A percentile compares a stretch with the other conserved stretches of the same genome.
phyloP scores from a whole-genome alignment of 441 rosid species.

The Raphanus hybrid region DNA sequence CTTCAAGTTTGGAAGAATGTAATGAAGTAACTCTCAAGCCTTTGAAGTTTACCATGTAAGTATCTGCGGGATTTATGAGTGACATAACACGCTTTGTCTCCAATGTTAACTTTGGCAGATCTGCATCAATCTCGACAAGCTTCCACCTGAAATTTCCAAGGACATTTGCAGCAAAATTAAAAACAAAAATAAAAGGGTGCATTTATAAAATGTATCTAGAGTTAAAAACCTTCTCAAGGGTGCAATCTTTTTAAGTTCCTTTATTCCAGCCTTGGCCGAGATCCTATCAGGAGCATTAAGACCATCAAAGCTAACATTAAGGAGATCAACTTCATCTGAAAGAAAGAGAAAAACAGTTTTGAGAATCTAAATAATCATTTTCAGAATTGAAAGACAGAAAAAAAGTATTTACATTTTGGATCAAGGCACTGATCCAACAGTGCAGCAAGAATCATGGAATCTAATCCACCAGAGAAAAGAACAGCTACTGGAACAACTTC shows the following conservation, averaged over 20 bases:
- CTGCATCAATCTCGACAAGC: constrained; percentile 88
- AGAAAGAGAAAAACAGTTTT: background rate
- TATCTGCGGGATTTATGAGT: constrained; percentile 83
- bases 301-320: constrained; percentile 91
- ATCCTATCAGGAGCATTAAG: constrained; percentile 55
- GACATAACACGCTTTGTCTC: constrained; percentile 81
- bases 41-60: constrained; percentile 73
- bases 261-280: background rate
- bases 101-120: constrained; percentile 61
- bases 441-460: constrained; percentile 94
- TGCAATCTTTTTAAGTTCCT: background rate
- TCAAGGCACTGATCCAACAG: constrained; percentile 77
- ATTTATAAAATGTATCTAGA: background rate
- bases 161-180: background rate
- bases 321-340: constrained; percentile 86
- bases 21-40: constrained; percentile 1
- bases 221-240: constrained; percentile 57
- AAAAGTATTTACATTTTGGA: constrained; percentile 58
- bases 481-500: constrained; percentile 77
- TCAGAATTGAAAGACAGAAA: background rate
- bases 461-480: constrained; percentile 94
- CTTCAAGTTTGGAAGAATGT: background rate
- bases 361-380: constrained; percentile 14
- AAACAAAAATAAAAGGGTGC: background rate
- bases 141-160: constrained; percentile 68